A percentile compares a stretch with the other conserved stretches of the same genome.
Conservation (phyloP, 2,329 filamentous ascomycete species). For the Neonectria magnoliae region DNA sequence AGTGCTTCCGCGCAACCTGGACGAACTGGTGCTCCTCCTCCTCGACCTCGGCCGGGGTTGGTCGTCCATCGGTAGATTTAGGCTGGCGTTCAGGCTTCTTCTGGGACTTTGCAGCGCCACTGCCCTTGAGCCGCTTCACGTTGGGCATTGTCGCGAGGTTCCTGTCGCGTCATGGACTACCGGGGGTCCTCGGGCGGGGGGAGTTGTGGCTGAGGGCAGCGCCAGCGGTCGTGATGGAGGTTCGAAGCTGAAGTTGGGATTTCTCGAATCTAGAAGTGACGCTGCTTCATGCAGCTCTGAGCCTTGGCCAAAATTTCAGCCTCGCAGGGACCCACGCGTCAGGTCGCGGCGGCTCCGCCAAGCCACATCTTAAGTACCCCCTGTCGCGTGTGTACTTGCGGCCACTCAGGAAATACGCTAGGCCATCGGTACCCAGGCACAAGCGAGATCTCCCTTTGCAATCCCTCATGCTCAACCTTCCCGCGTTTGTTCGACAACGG, state of each 20-base stretch:
- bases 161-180: conserved; percentile 37
- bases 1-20: conserved; percentile 83
- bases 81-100: conserved; percentile 50
- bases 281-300: conserved; percentile 32
- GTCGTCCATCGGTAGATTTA: conserved; percentile 51
- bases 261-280: conserved; percentile 32
- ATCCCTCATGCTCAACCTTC: conserved; percentile 37
- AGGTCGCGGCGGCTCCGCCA: conserved; percentile 27
- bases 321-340: conserved; percentile 44
- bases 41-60: conserved; percentile 73
- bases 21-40: conserved; percentile 78
- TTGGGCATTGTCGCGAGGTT: conserved; percentile 59
- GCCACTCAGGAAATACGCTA: neutral
- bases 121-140: conserved; percentile 68
- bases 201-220: conserved; percentile 21
- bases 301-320: conserved; percentile 48
- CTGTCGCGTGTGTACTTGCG: conserved; percentile 22
- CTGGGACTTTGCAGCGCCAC: conserved; percentile 54
- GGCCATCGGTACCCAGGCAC: conserved; percentile 2
- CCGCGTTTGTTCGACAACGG: conserved; percentile 21
- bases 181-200: conserved; percentile 5
- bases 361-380: conserved; percentile 33
- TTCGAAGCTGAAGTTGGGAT: conserved; percentile 28
- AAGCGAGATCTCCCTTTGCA: conserved; percentile 17
- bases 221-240: conserved; percentile 23